These are phyloP conservation scores for Podospora didyma DNA, from an alignment of 495 filamentous ascomycete genomes.

Conservation along the genomic window DNA sequence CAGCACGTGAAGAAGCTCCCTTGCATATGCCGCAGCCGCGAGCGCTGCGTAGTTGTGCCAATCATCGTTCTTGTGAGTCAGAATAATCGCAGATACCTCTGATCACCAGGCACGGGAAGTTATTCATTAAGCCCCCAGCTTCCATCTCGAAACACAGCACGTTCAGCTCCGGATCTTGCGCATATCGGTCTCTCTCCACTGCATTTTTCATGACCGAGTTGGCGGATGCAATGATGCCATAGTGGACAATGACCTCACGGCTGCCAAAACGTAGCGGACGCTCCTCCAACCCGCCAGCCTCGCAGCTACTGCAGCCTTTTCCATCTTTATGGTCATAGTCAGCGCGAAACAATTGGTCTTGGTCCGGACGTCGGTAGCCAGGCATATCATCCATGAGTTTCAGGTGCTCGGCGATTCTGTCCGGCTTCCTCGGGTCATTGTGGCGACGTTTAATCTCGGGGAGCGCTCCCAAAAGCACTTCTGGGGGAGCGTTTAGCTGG, in stretches of 20 bases:
- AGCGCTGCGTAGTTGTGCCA: slow-evolving; percentile 35
- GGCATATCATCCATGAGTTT: not conserved
- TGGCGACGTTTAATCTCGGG: slow-evolving; percentile 1
- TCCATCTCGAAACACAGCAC: not conserved
- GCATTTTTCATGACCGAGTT: slow-evolving; percentile 26
- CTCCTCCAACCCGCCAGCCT: not conserved
- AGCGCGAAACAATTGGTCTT: slow-evolving; percentile 19
- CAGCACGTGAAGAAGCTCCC: slow-evolving; percentile 13
- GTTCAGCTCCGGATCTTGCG: not conserved
- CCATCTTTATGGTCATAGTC: slow-evolving; percentile 13
- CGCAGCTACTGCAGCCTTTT: slow-evolving; percentile 3
- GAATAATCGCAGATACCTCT: slow-evolving; percentile 39
- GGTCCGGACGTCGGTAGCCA: not conserved
- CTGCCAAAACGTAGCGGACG: not conserved
- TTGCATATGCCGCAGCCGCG: slow-evolving; percentile 31
- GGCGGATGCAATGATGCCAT: slow-evolving; percentile 40
- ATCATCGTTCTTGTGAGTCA: slow-evolving; percentile 34
- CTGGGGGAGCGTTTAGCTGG: slow-evolving; percentile 25
- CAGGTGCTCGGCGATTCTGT: not conserved
- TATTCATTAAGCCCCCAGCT: slow-evolving; percentile 5
- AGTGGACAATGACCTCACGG: slow-evolving; percentile 25
- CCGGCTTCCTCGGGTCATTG: not conserved
- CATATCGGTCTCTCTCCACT: slow-evolving; percentile 12
- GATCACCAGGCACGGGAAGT: slow-evolving; percentile 28
- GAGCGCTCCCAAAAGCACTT: not conserved